Evolutionary conservation across 2,329 filamentous ascomycete species (phyloP).

Genomic region (Mollisia scopiformis): DNA sequence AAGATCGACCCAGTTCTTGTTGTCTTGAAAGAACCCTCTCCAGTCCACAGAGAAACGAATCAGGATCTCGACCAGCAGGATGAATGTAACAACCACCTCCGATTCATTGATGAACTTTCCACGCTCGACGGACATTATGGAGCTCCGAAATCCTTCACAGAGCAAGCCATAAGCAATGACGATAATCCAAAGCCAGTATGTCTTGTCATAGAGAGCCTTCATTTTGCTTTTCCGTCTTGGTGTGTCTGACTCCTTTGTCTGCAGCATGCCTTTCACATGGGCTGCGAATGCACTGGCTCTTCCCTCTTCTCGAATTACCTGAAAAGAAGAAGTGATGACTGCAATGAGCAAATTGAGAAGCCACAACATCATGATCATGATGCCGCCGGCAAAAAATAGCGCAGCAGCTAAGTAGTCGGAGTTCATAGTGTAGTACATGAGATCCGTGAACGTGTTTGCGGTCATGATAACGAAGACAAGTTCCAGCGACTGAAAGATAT

Average conservation of each 20-base stretch:
- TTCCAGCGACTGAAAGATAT: conserved; percentile 89
- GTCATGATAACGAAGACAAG: conserved; percentile 98
- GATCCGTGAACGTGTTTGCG: conserved; percentile 92
- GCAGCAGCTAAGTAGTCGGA: conserved; percentile 89
- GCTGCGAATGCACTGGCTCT: conserved; percentile 90
- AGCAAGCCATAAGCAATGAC: conserved; percentile 82
- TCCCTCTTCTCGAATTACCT: conserved; percentile 96
- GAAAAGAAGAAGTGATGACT: conserved; percentile 97
- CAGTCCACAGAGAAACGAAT: conserved; percentile 79
- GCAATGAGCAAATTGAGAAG: conserved; percentile 93
- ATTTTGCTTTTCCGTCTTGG: conserved; percentile 49
- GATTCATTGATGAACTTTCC: conserved; percentile 68
- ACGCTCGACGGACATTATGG: conserved; percentile 68
- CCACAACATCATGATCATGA: conserved; percentile 95
- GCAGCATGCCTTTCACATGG: conserved; percentile 55
- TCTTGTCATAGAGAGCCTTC: conserved; percentile 76
- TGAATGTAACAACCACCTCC: conserved; percentile 75
- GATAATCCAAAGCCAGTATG: conserved; percentile 75
- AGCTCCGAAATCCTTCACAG: conserved; percentile 76
- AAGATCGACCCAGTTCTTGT: conserved; percentile 80
- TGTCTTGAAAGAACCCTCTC: conserved; percentile 75
- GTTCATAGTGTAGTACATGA: conserved; percentile 92
- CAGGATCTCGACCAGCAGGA: conserved; percentile 81
- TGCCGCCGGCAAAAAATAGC: conserved; percentile 72
- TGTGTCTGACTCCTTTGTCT: conserved; percentile 35